A percentile compares a stretch with the other conserved stretches of the same genome.
Conservation (phyloP, 345 rosid species). For the Gossypium longicalyx region DNA sequence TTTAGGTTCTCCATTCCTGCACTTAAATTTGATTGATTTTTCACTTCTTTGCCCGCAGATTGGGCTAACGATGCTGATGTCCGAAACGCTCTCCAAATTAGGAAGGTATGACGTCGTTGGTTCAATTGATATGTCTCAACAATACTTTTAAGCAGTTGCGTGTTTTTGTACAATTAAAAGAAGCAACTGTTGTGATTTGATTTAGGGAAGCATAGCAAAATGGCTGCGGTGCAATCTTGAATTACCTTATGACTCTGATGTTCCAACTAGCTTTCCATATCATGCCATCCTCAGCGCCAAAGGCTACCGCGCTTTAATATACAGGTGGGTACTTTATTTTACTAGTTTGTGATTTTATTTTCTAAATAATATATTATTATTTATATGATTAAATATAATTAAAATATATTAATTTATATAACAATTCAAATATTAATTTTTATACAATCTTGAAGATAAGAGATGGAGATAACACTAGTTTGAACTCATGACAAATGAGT, state of each 20-base stretch:
- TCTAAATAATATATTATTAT: too few species aligned
- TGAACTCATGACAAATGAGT: too few species aligned
- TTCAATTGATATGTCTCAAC: background rate
- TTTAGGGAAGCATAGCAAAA: conserved; percentile 18
- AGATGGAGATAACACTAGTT: too few species aligned
- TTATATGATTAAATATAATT: too few species aligned
- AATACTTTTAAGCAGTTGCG: too few species aligned
- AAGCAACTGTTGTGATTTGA: background rate
- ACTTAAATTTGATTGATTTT: background rate
- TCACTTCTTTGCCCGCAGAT: conserved; percentile 11
- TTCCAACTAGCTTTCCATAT: conserved; percentile 26
- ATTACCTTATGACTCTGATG: conserved; percentile 23
- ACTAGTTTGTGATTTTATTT: too few species aligned
- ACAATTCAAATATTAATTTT: too few species aligned
- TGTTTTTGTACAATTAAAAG: too few species aligned
- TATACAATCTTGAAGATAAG: too few species aligned
- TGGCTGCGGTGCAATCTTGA: conserved; percentile 42
- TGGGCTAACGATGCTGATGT: conserved; percentile 41
- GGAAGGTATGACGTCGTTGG: conserved; percentile 26
- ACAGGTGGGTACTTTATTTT: conserved; percentile 30
- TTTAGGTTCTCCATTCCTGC: background rate
- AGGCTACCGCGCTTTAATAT: conserved; percentile 48
- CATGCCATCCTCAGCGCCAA: conserved; percentile 36
- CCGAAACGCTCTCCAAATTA: conserved; percentile 31
- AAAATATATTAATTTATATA: too few species aligned